Evolutionary conservation across 2,329 filamentous ascomycete species (phyloP), one percentile per base, ranked within the genome.

Genomic region (Fusarium pilosicola): DNA sequence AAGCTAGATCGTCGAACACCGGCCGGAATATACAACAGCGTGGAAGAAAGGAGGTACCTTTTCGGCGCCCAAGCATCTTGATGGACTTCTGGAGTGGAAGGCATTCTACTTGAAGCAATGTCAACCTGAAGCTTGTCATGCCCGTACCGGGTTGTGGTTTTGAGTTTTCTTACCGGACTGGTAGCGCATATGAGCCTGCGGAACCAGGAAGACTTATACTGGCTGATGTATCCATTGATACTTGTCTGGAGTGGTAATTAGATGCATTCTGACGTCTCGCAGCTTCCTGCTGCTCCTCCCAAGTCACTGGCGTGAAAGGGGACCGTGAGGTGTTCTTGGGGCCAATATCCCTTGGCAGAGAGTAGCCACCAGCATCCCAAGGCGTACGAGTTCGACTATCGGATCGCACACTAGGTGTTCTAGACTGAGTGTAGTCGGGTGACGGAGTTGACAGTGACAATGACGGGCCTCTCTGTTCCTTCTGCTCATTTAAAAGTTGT

Each of bases 361-460:
- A 85, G 70, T 86, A 88, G 46, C 86, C 86, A 39, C 83, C 84
- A 24, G 84, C 86, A 67, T 87, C 85, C 87, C 87, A 89, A 59
- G 86, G 86, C 44, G 81, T 87, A 62, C 86, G 84, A 36, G 68
- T 71, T 72, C 70, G 77, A 26, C 60, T 71, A 38, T 77, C 70
- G 32, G 64, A 74, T 26, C 64, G 48, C 49, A 76, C 74, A 69
- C 65, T 73, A 32, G 74, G 68, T 36, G 74, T 68, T 28, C 72
- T 74, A n/a, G 75, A 74, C 17, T 76, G 76, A 39, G 69, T 69
- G 38, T 74, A 76, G 38, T 83, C 82, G 13, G 80, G 80, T 15
- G 80, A 82, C 17, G 82, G 82, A 9, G 81, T 83, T 28, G 78
- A 79, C 15, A 81, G 73, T 63, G 80, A 45, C 26, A 78, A 62